Conservation (phyloP, 2,329 filamentous ascomycete genomes). For the Aspergillus alliaceus region DNA sequence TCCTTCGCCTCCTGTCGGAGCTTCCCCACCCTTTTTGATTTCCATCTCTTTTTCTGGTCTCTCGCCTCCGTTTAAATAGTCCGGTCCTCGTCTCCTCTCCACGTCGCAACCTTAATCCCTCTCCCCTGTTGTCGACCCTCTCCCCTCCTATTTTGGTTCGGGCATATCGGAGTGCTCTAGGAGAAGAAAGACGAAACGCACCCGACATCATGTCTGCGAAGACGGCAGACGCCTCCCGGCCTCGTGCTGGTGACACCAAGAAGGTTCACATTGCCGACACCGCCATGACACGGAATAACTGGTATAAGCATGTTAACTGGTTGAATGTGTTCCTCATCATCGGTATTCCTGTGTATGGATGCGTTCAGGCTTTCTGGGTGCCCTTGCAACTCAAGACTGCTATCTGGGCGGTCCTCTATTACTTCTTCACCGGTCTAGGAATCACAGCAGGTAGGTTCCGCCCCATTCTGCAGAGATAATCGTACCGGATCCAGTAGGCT, state of each 20-base stretch:
- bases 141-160: neutral
- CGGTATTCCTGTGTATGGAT: slow-evolving; percentile 71
- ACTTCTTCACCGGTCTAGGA: slow-evolving; percentile 79
- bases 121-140: slow-evolving; percentile 1
- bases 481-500: neutral
- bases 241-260: slow-evolving; percentile 48
- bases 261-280: slow-evolving; percentile 86
- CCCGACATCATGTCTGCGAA: slow-evolving; percentile 38
- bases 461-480: neutral
- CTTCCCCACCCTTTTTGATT: slow-evolving; percentile 2
- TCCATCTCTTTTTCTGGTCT: slow-evolving; percentile 12
- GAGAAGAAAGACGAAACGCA: neutral
- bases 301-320: slow-evolving; percentile 94
- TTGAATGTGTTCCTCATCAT: slow-evolving; percentile 82
- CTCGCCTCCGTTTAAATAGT: slow-evolving; percentile 3
- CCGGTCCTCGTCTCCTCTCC: slow-evolving; percentile 10
- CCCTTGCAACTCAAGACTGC: slow-evolving; percentile 71
- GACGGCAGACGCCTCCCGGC: slow-evolving; percentile 31
- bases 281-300: slow-evolving; percentile 77
- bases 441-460: slow-evolving; percentile 68
- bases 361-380: slow-evolving; percentile 74
- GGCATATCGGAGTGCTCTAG: slow-evolving; percentile 1
- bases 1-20: neutral
- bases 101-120: slow-evolving; percentile 3
- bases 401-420: slow-evolving; percentile 73